These are phyloP conservation scores for Syzygium malaccense DNA, from an alignment of 441 rosid species.

Conservation along the genomic window DNA sequence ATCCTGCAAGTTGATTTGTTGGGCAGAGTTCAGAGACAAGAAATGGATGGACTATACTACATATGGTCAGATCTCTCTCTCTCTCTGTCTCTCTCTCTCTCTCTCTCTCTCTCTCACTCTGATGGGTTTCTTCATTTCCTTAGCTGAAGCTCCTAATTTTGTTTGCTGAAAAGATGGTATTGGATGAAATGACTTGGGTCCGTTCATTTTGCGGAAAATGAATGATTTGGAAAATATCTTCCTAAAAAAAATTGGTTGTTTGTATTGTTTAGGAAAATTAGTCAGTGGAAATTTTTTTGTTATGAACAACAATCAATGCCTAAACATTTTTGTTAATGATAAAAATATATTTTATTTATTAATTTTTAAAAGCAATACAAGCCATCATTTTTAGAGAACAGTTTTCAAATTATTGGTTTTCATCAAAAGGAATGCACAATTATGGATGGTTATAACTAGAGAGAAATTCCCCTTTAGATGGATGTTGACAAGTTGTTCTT, in stretches of 20 bases:
- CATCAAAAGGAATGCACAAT: not conserved
- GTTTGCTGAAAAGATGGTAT: not conserved
- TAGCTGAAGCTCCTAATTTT: not conserved
- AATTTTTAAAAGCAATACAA: not conserved
- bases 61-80: slow-evolving; percentile 6
- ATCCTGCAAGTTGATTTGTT: slow-evolving; percentile 11
- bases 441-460: not conserved
- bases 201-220: not conserved
- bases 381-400: not conserved
- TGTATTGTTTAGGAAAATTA: not conserved
- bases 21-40: slow-evolving; percentile 21
- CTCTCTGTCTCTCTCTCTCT: not conserved
- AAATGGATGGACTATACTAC: slow-evolving; percentile 13
- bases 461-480: not conserved
- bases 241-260: not conserved
- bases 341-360: not conserved
- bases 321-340: not conserved
- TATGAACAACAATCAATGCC: not conserved
- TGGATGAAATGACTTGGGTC: not conserved
- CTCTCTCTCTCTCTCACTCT: not conserved
- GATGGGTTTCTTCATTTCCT: not conserved
- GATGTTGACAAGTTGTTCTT: not conserved
- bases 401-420: not conserved
- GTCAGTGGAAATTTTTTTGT: not conserved
- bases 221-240: not conserved